phyloP scores from a whole-genome alignment of 2,329 filamentous ascomycete genomes.

The Botrytis elliptica region DNA sequence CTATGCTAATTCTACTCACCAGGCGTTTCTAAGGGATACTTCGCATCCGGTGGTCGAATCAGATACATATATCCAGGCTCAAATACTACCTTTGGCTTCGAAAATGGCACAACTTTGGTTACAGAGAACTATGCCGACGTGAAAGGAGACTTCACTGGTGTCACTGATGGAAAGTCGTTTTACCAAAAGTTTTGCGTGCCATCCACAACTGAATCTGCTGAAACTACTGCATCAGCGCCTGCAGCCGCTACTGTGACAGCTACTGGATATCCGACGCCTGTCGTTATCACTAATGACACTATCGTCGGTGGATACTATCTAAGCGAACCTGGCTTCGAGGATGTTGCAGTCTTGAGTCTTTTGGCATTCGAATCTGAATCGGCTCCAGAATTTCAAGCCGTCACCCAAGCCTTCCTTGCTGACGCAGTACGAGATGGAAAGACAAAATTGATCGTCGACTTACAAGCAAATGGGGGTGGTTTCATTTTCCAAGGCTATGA shows the following conservation, averaged over 20 bases:
- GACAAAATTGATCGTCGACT: slow-evolving; percentile 62
- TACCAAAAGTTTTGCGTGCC: slow-evolving; percentile 33
- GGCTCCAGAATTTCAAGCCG: slow-evolving; percentile 34
- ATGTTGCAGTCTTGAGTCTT: slow-evolving; percentile 37
- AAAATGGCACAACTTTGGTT: slow-evolving; percentile 41
- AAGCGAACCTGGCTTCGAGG: slow-evolving; percentile 32
- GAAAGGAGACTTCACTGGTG: slow-evolving; percentile 39
- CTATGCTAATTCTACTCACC: not conserved
- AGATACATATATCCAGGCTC: slow-evolving; percentile 43
- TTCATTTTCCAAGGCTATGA: slow-evolving; percentile 48
- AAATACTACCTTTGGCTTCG: slow-evolving; percentile 43
- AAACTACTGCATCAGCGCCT: slow-evolving; percentile 10
- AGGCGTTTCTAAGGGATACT: slow-evolving; percentile 38
- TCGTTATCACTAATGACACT: slow-evolving; percentile 32
- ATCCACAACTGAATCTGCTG: not conserved
- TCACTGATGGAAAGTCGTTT: slow-evolving; percentile 35
- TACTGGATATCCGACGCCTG: slow-evolving; percentile 34
- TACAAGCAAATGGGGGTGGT: slow-evolving; percentile 61
- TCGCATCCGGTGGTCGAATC: slow-evolving; percentile 41
- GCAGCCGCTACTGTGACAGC: slow-evolving; percentile 23
- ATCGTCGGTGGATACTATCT: slow-evolving; percentile 37
- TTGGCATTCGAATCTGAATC: slow-evolving; percentile 33
- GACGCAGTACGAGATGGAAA: slow-evolving; percentile 49
- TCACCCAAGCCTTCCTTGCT: slow-evolving; percentile 44
- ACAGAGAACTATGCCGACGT: slow-evolving; percentile 41